Conservation (phyloP, 164 flowering plant genomes). For the Kingdonia uniflora region DNA sequence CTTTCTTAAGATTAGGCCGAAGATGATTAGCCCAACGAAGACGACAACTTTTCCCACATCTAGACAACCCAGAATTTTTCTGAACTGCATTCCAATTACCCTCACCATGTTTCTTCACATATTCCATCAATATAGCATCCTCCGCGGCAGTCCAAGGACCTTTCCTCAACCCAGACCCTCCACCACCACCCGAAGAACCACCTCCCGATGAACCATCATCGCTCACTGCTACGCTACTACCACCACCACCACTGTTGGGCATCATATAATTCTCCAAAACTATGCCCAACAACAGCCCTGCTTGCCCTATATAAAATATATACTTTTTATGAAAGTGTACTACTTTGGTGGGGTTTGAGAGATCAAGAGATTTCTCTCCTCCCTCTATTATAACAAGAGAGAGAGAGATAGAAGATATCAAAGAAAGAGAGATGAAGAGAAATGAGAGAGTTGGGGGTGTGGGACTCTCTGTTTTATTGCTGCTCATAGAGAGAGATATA, state of each 20-base stretch:
- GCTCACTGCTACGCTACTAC: neutral
- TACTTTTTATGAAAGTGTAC: too few species aligned
- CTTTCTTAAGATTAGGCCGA: slow-evolving; percentile 69
- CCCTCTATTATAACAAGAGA: slow-evolving; percentile 1
- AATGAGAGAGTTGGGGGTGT: neutral
- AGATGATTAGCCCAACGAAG: slow-evolving; percentile 83
- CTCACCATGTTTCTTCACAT: slow-evolving; percentile 64
- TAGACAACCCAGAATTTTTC: slow-evolving; percentile 43
- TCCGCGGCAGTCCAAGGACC: slow-evolving; percentile 85
- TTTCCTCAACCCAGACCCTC: slow-evolving; percentile 29
- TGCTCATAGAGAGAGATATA: neutral
- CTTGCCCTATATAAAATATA: too few species aligned
- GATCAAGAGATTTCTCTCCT: slow-evolving; percentile 9
- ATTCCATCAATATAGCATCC: slow-evolving; percentile 53
- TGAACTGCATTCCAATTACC: slow-evolving; percentile 84
- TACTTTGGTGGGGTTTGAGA: too few species aligned
- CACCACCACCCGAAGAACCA: slow-evolving; percentile 4
- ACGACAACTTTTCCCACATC: slow-evolving; percentile 44
- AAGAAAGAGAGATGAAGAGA: slow-evolving; percentile 1
- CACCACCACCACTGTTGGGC: neutral
- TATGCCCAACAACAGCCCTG: neutral
- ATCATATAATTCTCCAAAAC: slow-evolving; percentile 4
- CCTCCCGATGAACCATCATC: slow-evolving; percentile 10
- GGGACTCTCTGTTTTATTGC: neutral
- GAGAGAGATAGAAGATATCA: neutral